Evolutionary conservation across 2,329 filamentous ascomycete genomes (phyloP), one percentile per base, ranked within the genome.

Genomic region (Arthrobotrys megalospora): DNA sequence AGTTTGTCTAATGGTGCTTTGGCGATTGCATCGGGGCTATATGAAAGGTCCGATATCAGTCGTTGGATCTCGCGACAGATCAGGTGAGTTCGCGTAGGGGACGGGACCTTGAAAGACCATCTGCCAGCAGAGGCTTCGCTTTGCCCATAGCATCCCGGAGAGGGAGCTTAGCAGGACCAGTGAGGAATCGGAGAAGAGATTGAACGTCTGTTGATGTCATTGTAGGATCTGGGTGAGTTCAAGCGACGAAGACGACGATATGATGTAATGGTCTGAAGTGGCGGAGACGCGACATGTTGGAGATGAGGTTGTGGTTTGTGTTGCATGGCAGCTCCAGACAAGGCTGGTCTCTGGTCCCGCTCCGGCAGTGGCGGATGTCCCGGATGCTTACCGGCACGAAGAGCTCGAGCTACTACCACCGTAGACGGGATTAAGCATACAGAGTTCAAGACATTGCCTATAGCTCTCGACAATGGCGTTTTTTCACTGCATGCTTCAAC

Each of bases 121-220:
- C 73, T 7, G 73, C 36, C 11, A 77, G 11, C 28, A 77, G 66
- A 53, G 73, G 73, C 12, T 77, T 77, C 14, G 52, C 73, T 55
- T 77, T 77, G 43, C 38, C 52, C 48, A 77, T 66, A 41, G 73
- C 73, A 52, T 71, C 73, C 16, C 66, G 60, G 7, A 77, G 52
- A 53, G 73, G 73, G 11, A 77, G 41, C 28, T 71, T 77, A 2
- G 73, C 73, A 19, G 66, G 66, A 24, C 66, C 73, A 0, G 66
- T 66, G 8, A 77, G 73, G 53, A 77, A 77, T 24, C 66, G 62
- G 38, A 77, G 73, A 68, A 77, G 60, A 19, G 7, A 43, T 38
- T 77, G 73, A 16, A 77, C n/a, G 24, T 77, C 60, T 24, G 50
- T 53, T 62, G 66, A 71, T 62, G 73, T 60, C 73, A 77, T 76